A percentile compares a stretch with the other conserved stretches of the same genome.
Conservation (phyloP, 192 early-diverging fungal species). For the Rhizoclosmatium globosum region DNA sequence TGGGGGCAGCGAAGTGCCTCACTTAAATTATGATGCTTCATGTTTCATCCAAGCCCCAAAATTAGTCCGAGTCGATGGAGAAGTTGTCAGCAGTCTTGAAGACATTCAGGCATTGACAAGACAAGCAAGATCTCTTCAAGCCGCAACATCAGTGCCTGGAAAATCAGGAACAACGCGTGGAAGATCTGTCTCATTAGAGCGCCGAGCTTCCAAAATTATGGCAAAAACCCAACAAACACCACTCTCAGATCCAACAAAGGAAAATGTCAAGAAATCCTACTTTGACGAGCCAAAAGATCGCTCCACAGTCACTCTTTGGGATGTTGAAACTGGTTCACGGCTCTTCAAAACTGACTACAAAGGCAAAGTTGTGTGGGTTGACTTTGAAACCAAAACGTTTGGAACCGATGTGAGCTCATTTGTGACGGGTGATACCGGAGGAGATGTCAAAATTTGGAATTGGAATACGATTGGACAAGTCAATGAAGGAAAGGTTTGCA, state of each 20-base stretch:
- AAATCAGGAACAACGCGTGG: neutral
- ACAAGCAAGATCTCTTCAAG: neutral
- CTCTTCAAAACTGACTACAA: neutral
- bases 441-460: constrained; percentile 14
- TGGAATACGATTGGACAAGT: neutral
- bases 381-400: constrained; percentile 21
- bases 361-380: constrained; percentile 25
- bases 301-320: constrained; percentile 6
- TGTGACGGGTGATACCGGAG: constrained; percentile 20
- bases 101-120: neutral
- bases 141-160: neutral
- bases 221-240: neutral
- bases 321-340: constrained; percentile 4
- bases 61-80: neutral
- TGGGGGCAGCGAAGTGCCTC: neutral
- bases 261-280: neutral
- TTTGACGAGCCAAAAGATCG: constrained; percentile 10
- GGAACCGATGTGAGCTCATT: constrained; percentile 3
- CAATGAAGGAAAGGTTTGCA: neutral
- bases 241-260: neutral
- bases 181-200: neutral
- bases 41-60: neutral
- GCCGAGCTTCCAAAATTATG: neutral
- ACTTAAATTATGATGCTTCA: neutral
- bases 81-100: constrained; percentile 4